Evolutionary conservation across 2,329 filamentous ascomycete genomes (phyloP).

Genomic region (Colletotrichum truncatum): DNA sequence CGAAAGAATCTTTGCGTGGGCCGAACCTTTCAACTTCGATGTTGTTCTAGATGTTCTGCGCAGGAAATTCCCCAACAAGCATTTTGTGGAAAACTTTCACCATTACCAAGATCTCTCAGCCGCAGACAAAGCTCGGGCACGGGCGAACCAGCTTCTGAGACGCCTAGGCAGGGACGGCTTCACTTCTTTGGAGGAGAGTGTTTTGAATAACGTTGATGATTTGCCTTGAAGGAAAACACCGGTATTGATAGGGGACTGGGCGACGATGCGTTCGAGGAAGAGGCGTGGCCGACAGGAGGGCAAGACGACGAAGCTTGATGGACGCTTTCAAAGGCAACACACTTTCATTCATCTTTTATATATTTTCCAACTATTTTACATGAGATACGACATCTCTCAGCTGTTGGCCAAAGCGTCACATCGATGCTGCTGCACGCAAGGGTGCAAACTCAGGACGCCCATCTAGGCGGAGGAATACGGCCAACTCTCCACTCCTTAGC

Average conservation of each 20-base stretch:
- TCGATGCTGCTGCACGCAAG: not conserved
- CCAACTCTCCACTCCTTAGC: slow-evolving; percentile 1
- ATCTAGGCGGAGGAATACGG: not conserved
- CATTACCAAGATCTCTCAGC: slow-evolving; percentile 6
- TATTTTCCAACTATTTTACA: not conserved
- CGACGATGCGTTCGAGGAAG: not conserved
- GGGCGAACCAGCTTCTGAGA: not conserved
- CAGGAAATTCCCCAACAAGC: slow-evolving; percentile 29
- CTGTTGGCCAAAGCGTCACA: not conserved
- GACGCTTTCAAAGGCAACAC: not conserved
- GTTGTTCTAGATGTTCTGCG: slow-evolving; percentile 43
- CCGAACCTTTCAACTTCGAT: slow-evolving; percentile 56
- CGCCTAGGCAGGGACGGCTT: slow-evolving; percentile 9
- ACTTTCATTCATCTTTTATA: not conserved
- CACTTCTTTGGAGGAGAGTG: slow-evolving; percentile 9
- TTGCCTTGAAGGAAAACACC: not conserved
- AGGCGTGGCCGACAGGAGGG: not conserved
- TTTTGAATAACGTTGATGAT: slow-evolving; percentile 12
- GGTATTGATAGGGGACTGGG: not conserved
- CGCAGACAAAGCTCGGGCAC: not conserved
- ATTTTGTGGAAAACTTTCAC: slow-evolving; percentile 37
- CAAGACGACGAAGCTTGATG: not conserved
- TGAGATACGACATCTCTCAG: slow-evolving; percentile 9
- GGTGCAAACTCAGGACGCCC: not conserved
- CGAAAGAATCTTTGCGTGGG: slow-evolving; percentile 64